These are phyloP conservation scores for Fonsecaea erecta DNA, from an alignment of 2,329 filamentous ascomycete species.

Conservation along the genomic window DNA sequence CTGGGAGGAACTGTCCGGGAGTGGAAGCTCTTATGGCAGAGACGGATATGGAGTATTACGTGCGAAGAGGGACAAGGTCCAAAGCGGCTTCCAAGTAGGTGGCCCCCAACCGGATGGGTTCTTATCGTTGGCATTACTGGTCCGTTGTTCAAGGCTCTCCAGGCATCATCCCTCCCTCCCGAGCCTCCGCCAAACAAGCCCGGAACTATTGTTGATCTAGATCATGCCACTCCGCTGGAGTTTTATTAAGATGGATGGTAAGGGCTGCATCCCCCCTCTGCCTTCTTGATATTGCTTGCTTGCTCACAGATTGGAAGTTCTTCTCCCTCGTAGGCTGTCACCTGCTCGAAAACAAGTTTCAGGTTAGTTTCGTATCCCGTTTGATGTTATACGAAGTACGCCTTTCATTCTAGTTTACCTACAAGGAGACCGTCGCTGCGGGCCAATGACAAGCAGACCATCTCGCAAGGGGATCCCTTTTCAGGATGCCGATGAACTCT, in stretches of 20 bases:
- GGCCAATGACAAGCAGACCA: not conserved
- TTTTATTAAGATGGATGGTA: not conserved
- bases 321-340: too few relatives aligned
- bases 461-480: not conserved
- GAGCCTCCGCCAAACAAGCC: not conserved
- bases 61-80: too few relatives aligned
- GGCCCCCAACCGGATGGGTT: too few relatives aligned
- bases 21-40: not conserved
- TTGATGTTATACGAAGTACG: not conserved
- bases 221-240: not conserved
- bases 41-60: not conserved
- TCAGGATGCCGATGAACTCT: not conserved
- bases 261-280: not conserved
- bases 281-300: not conserved
- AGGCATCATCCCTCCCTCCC: not conserved
- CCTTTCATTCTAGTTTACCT: not conserved
- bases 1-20: not conserved
- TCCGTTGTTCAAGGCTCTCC: too few relatives aligned
- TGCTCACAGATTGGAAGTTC: too few relatives aligned
- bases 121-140: too few relatives aligned
- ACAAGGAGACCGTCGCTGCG: not conserved
- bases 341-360: not conserved
- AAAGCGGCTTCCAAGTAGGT: too few relatives aligned
- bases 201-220: not conserved
- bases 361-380: not conserved